A percentile compares a stretch with the other conserved stretches of the same genome.
Conservation (phyloP, 208 protist species). For the Acanthamoeba healyi region DNA sequence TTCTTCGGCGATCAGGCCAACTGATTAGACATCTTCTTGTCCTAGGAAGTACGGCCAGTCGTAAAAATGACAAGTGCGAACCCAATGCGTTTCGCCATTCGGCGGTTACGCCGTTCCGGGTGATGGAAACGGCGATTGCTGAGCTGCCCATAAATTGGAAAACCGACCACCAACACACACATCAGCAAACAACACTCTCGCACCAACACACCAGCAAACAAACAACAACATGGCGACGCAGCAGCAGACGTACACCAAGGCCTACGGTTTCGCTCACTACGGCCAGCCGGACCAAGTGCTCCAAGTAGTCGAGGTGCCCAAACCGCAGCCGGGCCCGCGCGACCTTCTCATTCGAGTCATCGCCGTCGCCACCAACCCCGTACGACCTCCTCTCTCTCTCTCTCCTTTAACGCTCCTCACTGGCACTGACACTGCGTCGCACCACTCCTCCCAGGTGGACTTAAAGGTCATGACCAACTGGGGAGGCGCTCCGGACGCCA, state of each 20-base stretch:
- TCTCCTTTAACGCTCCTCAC: no score
- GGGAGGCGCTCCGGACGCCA: not conserved
- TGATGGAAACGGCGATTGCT: no score
- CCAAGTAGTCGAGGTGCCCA: conserved; percentile 18
- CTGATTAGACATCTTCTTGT: no score
- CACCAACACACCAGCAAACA: not conserved
- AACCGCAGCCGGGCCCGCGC: not conserved
- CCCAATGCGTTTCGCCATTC: no score
- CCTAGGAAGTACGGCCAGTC: no score
- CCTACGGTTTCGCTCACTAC: not conserved
- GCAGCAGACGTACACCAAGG: not conserved
- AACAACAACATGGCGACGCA: not conserved
- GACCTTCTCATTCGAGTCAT: conserved; percentile 26
- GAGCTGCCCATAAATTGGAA: no score
- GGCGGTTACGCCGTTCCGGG: no score
- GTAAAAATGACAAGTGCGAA: no score
- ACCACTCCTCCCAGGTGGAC: not conserved
- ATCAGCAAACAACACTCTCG: no score
- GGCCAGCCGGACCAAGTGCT: not conserved
- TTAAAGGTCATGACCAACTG: not conserved
- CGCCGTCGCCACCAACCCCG: conserved; percentile 52
- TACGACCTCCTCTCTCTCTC: not conserved
- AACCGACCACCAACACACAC: no score
- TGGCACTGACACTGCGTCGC: no score
- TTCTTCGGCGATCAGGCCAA: no score